These are phyloP conservation scores for Tolypocladium cylindrosporum DNA, from an alignment of 2,329 filamentous ascomycete species.

Conservation along the genomic window DNA sequence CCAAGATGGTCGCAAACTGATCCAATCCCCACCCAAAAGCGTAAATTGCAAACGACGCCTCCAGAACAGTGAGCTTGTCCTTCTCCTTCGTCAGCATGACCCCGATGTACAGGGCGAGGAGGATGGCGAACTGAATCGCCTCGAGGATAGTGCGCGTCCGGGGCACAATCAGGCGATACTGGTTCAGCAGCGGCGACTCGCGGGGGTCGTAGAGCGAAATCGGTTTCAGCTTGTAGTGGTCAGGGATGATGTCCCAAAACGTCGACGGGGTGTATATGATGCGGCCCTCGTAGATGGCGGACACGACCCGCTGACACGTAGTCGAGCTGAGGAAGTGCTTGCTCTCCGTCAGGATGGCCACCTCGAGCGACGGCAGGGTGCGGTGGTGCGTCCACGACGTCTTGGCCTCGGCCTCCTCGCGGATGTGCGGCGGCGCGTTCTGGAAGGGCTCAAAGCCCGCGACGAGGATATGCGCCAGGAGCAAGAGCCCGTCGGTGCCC, in stretches of 20 bases:
- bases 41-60: constrained; percentile 62
- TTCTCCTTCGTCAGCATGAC: constrained; percentile 62
- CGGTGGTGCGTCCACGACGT: constrained; percentile 39
- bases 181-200: constrained; percentile 66
- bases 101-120: constrained; percentile 58
- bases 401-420: constrained; percentile 43
- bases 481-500: constrained; percentile 58
- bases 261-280: constrained; percentile 75
- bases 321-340: constrained; percentile 69
- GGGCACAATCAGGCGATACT: constrained; percentile 77
- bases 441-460: constrained; percentile 81
- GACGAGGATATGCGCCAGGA: constrained; percentile 70
- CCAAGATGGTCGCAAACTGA: constrained; percentile 65
- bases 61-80: constrained; percentile 43
- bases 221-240: constrained; percentile 75
- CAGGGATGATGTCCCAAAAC: constrained; percentile 75
- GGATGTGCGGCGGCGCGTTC: constrained; percentile 61
- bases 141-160: constrained; percentile 69
- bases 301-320: constrained; percentile 71
- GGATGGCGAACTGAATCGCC: constrained; percentile 59
- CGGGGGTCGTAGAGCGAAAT: constrained; percentile 74
- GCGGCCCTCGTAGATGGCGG: constrained; percentile 71
- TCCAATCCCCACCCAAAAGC: constrained; percentile 71
- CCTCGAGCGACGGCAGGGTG: constrained; percentile 68
- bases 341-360: constrained; percentile 74